Conservation (phyloP, 116 monocot species). For the Posidonia oceanica region DNA sequence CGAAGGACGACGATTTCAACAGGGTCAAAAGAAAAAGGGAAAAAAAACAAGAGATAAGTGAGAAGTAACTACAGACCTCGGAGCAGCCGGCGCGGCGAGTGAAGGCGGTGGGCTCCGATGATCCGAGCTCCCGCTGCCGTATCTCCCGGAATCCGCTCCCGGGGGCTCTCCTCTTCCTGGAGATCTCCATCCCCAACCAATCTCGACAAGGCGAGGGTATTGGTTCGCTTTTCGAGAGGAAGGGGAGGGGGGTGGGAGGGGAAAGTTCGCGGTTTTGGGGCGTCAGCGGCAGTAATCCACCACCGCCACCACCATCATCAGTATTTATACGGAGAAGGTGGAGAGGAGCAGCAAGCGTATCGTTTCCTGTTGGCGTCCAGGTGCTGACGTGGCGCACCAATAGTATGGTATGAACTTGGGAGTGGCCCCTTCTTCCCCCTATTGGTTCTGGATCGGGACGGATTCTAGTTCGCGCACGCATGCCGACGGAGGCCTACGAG, state of each 20-base stretch:
- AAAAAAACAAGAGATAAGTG: not conserved
- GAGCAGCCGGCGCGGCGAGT: conserved; percentile 6
- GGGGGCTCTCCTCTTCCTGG: not conserved
- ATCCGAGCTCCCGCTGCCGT: conserved; percentile 10
- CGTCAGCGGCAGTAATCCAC: too few relatives aligned
- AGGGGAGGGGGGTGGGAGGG: too few relatives aligned
- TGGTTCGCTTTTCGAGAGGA: not conserved
- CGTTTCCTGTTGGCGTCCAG: not conserved
- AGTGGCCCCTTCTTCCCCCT: not conserved
- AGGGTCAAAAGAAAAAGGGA: not conserved
- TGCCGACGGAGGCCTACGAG: too few relatives aligned
- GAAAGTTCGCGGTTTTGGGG: too few relatives aligned
- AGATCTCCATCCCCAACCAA: conserved; percentile 2
- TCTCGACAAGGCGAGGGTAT: not conserved
- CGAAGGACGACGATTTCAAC: not conserved
- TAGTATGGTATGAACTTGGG: not conserved
- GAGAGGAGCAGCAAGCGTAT: not conserved
- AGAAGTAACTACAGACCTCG: conserved; percentile 5
- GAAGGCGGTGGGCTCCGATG: not conserved
- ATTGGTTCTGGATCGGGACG: not conserved
- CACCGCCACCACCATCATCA: not conserved
- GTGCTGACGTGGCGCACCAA: conserved; percentile 2
- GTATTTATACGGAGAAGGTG: not conserved
- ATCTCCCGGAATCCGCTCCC: conserved; percentile 5
- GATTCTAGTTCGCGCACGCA: too few relatives aligned